phyloP scores from a whole-genome alignment of 495 filamentous ascomycete species.

The Aspergillus cavernicola region DNA sequence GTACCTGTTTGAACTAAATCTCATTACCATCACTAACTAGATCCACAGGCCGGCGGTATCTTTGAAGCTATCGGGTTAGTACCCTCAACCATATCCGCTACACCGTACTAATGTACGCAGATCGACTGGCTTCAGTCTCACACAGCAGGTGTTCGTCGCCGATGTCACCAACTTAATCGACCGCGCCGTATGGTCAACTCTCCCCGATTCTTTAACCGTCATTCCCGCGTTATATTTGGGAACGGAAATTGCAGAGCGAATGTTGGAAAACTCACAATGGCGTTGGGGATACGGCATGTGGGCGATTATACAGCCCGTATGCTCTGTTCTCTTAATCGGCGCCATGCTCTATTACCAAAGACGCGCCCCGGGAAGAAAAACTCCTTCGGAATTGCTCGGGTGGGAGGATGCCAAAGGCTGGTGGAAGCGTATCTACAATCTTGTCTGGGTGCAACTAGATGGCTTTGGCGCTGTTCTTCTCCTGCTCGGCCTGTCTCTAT shows the following conservation, averaged over 20 bases:
- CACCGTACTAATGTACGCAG: neutral
- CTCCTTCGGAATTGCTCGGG: neutral
- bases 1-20: neutral
- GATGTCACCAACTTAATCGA: slow-evolving; percentile 27
- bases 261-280: slow-evolving; percentile 20
- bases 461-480: slow-evolving; percentile 20
- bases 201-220: slow-evolving; percentile 23
- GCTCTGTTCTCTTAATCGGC: slow-evolving; percentile 18
- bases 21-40: neutral
- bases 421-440: slow-evolving; percentile 15
- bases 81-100: neutral
- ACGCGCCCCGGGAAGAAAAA: slow-evolving; percentile 3
- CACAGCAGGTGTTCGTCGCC: slow-evolving; percentile 27
- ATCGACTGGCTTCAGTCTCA: slow-evolving; percentile 25
- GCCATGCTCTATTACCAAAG: slow-evolving; percentile 24
- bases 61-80: slow-evolving; percentile 23
- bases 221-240: slow-evolving; percentile 23
- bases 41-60: slow-evolving; percentile 19
- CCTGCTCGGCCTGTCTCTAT: slow-evolving; percentile 20
- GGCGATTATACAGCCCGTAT: slow-evolving; percentile 22
- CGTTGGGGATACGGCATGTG: slow-evolving; percentile 31
- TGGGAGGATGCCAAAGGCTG: slow-evolving; percentile 1
- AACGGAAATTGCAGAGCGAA: slow-evolving; percentile 19
- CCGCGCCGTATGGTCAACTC: slow-evolving; percentile 26
- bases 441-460: slow-evolving; percentile 23